Evolutionary conservation across 495 filamentous ascomycete species (phyloP), one percentile per base, ranked within the genome.

Genomic region (Chaetomium tenue): DNA sequence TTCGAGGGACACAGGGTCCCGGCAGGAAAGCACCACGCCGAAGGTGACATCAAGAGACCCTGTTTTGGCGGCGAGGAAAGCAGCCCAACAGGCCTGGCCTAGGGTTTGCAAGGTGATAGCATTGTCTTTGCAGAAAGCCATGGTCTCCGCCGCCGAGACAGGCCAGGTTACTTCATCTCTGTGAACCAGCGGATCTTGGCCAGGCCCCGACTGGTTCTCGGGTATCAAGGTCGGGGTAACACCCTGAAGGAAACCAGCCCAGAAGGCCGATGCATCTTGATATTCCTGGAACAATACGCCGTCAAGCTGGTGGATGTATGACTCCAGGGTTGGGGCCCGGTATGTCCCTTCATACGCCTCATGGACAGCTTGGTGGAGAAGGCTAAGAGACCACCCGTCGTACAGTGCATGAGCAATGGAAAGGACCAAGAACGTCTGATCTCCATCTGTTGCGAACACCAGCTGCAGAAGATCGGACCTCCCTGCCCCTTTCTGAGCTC

Each of bases 401-500:
- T 92, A 93, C 42, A 92, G 79, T 0, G 89, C 90, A 72, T 94
- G 91, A 4, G 90, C 82, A 54, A 92, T 85, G 15, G 90, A 91
- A 22, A 92, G 70, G 1, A 91, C 71, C 5, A 92, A 66, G 66
- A 87, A 87, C 2, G 54, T 63, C 5, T 61, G 68, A 1, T 64
- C 63, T 7, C 73, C 66, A 26, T 79, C 64, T 11, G 61, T 78
- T 1, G 73, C 76, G 59, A 77, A 74, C 0, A 64, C 56, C 0
- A 84, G 67, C 40, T 85, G 82, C n/a, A 82, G 69, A 5, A 84
- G 66, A 26, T 68, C 39, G 5, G 72, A 71, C 0, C 18, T n/a
- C 5, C 71, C 75, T 2, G 59, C 67, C 3, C 58, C 61, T 4
- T 61, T 61, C 25, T 64, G 69, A 22, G 77, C 76, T 18, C 69